Evolutionary conservation across 768 basidiomycete species (phyloP), one percentile per base, ranked within the genome.

Genomic region (Phylloporus rhodoxanthus): DNA sequence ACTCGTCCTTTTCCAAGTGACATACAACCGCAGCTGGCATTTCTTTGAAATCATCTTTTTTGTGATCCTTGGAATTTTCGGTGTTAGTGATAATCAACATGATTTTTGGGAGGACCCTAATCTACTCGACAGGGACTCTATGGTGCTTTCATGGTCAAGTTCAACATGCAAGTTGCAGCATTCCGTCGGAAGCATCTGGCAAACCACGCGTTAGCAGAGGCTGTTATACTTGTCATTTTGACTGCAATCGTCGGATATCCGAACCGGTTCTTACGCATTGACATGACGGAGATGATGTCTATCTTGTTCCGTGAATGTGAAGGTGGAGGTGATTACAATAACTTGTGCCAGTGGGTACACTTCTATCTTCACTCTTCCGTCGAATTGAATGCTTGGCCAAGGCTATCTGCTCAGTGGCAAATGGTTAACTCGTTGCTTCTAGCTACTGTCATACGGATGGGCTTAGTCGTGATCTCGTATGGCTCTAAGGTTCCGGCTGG

Each of bases 31-130:
- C 28, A 92, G 93, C 61, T 99, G 96, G 96, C 96, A 98, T 64
- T 97, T 95, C 71, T 98, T 98, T 63, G 96, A 98, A 63, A 89
- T 99, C 44, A 85, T 96, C 15, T 95, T 95, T 67, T 99, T 94
- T 69, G 77, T 98, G 46, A 80, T 98, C 51, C 80, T 99, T 36
- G 96, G 96, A 9, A 77, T 98, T 53, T 99, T 99, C 66, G 96
- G 96, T 42, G 95, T 95, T 62, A 53, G 81, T 70, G 14, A 36
- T 40, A 50, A 37, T 43, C 29, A 43, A 29, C 33, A 21, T 26
- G 47, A 28, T 13, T 43, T 26, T 14, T 20, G 43, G 17, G 20
- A 32, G 15, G 40, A 33, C 29, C 26, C 53, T 65, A 38, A 65
- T 55, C 14, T 47, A 40, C 25, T 9, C 5, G 19, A 25, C 62